Conservation (phyloP, 495 filamentous ascomycete genomes). For the Trichoderma asperelloides region DNA sequence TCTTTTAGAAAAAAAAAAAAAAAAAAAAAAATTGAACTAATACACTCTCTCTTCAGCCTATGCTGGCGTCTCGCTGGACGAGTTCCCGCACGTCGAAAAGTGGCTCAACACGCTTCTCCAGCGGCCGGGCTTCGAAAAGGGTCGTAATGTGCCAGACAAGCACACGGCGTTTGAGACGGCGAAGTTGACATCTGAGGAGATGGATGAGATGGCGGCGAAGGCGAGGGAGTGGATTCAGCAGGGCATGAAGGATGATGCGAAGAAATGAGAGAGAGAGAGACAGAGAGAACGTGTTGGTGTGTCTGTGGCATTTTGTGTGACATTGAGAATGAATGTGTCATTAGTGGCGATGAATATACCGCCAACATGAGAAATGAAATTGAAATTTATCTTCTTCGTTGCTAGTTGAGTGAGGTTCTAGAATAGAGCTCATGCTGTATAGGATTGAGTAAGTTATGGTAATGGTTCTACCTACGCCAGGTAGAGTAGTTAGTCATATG, state of each 20-base stretch:
- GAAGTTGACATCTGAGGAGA: constrained; percentile 31
- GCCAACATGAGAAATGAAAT: no score
- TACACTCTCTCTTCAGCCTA: no score
- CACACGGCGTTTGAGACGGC: constrained; percentile 51
- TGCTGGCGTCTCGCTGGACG: constrained; percentile 65
- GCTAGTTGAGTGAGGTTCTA: no score
- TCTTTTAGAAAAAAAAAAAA: no score
- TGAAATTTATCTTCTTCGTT: no score
- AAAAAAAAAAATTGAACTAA: no score
- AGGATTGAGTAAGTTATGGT: no score
- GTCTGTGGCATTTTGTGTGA: background rate
- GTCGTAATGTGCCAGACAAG: constrained; percentile 62
- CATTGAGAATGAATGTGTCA: background rate
- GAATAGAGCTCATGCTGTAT: no score
- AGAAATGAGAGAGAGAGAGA: constrained; percentile 39
- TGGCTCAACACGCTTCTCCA: constrained; percentile 58
- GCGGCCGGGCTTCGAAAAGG: constrained; percentile 65
- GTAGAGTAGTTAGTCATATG: no score
- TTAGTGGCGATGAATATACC: background rate
- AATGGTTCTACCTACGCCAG: no score
- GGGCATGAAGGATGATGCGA: constrained; percentile 53
- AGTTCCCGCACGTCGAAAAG: constrained; percentile 62
- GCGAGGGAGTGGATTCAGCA: constrained; percentile 51
- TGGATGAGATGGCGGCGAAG: constrained; percentile 44
- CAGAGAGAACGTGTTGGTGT: background rate